phyloP scores from a whole-genome alignment of 2,329 filamentous ascomycete species.

The Neofusicoccum laricinum region DNA sequence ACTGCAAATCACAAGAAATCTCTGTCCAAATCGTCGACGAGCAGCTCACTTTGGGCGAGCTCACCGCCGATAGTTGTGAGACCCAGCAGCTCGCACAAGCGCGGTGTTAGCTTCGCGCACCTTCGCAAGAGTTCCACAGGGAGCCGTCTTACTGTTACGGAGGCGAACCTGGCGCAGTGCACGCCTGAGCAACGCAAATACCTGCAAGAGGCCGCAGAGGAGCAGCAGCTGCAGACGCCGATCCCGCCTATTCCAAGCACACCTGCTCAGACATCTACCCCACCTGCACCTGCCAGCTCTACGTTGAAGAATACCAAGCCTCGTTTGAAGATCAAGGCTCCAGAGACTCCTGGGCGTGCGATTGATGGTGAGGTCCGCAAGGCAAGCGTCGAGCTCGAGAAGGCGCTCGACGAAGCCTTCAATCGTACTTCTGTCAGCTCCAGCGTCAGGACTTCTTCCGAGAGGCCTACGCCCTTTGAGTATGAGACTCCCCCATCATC shows the following conservation, averaged over 20 bases:
- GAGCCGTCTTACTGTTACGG: conserved; percentile 33
- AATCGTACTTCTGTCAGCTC: conserved; percentile 63
- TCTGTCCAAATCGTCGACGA: conserved; percentile 39
- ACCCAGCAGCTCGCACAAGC: conserved; percentile 54
- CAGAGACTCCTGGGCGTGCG: conserved; percentile 45
- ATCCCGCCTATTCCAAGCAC: conserved; percentile 3
- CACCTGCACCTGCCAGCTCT: background rate
- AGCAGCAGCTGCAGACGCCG: conserved; percentile 28
- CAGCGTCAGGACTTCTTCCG: conserved; percentile 46
- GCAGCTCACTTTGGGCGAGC: conserved; percentile 47
- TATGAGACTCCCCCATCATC: conserved; percentile 54
- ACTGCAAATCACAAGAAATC: conserved; percentile 22
- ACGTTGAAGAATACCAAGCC: conserved; percentile 8
- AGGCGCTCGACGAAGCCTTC: conserved; percentile 91
- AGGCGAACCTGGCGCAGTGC: conserved; percentile 26
- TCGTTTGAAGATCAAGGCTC: conserved; percentile 4
- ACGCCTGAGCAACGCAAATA: conserved; percentile 31
- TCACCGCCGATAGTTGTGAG: conserved; percentile 47
- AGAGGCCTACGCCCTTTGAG: conserved; percentile 32
- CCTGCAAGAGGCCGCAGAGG: conserved; percentile 23
- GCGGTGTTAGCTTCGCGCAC: conserved; percentile 63
- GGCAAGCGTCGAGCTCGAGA: conserved; percentile 79
- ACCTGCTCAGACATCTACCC: conserved; percentile 2
- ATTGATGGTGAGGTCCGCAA: conserved; percentile 78
- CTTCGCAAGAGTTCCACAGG: conserved; percentile 45